These are phyloP conservation scores for Hymenoscyphus albidus DNA, from an alignment of 2,329 filamentous ascomycete genomes.

Conservation along the genomic window DNA sequence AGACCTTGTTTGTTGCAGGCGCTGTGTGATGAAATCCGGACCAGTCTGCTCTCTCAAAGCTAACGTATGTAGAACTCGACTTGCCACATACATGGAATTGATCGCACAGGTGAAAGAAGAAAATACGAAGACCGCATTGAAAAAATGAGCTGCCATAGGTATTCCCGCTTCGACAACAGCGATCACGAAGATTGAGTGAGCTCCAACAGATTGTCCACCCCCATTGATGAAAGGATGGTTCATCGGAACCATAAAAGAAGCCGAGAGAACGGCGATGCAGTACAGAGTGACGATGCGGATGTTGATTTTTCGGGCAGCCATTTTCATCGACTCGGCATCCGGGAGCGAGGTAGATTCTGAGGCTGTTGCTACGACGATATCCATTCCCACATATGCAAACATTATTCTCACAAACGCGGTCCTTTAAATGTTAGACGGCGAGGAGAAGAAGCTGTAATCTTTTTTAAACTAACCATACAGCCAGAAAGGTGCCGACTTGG, in stretches of 20 bases:
- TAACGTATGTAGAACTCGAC: constrained; percentile 38
- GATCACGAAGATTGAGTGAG: constrained; percentile 39
- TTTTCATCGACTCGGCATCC: constrained; percentile 40
- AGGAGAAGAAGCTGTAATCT: background rate
- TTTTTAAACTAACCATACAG: constrained; percentile 36
- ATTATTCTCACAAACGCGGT: constrained; percentile 38
- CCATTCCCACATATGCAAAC: constrained; percentile 40
- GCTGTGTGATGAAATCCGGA: constrained; percentile 40
- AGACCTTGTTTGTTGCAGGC: constrained; percentile 36
- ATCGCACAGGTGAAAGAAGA: constrained; percentile 39
- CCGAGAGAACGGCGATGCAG: constrained; percentile 26
- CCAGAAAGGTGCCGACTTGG: constrained; percentile 37
- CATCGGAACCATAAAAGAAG: constrained; percentile 37
- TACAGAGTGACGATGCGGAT: constrained; percentile 37
- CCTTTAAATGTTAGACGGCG: constrained; percentile 23
- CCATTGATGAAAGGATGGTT: constrained; percentile 42
- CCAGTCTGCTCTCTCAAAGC: constrained; percentile 39
- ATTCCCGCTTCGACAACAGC: constrained; percentile 39
- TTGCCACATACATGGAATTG: constrained; percentile 39
- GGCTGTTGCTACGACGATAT: constrained; percentile 39
- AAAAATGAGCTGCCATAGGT: constrained; percentile 37
- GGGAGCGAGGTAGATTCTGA: constrained; percentile 37
- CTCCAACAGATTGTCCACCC: constrained; percentile 36
- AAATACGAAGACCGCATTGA: constrained; percentile 40
- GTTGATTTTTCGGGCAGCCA: constrained; percentile 40